Evolutionary conservation across 2,329 filamentous ascomycete genomes (phyloP).

Genomic region (Phialophora chinensis): DNA sequence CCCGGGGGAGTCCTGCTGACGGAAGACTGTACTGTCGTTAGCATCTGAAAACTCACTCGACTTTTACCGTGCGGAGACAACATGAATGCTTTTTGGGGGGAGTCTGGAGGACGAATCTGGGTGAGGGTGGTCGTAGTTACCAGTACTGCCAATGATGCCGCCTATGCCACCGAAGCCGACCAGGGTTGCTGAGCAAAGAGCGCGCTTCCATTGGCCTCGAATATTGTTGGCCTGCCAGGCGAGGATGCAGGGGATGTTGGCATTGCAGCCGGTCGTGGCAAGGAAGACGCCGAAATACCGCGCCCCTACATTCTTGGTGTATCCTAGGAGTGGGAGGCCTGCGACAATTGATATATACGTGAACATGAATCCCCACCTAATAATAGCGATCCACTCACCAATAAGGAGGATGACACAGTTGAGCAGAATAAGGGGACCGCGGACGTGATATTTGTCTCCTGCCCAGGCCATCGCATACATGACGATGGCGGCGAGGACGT

Average conservation of each 20-base stretch:
- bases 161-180: constrained; percentile 78
- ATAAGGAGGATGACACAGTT: neutral
- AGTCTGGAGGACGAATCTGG: no score
- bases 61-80: neutral
- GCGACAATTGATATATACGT: constrained; percentile 54
- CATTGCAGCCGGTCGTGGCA: constrained; percentile 50
- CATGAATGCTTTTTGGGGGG: neutral
- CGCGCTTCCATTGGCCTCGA: constrained; percentile 84
- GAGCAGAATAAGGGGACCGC: neutral
- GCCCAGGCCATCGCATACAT: constrained; percentile 67
- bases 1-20: constrained; percentile 47
- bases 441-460: constrained; percentile 67
- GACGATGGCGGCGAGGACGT: constrained; percentile 60
- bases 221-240: constrained; percentile 87
- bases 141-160: constrained; percentile 74
- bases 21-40: constrained; percentile 58
- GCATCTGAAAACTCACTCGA: neutral
- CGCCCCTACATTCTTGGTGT: constrained; percentile 45
- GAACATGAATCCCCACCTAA: neutral
- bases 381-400: neutral
- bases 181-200: constrained; percentile 75
- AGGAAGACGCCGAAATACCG: constrained; percentile 77
- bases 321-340: constrained; percentile 59
- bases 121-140: neutral
- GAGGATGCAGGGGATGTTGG: constrained; percentile 75